Evolutionary conservation across 2,329 filamentous ascomycete genomes (phyloP).

Genomic region (Chaetomiaceae sp.): DNA sequence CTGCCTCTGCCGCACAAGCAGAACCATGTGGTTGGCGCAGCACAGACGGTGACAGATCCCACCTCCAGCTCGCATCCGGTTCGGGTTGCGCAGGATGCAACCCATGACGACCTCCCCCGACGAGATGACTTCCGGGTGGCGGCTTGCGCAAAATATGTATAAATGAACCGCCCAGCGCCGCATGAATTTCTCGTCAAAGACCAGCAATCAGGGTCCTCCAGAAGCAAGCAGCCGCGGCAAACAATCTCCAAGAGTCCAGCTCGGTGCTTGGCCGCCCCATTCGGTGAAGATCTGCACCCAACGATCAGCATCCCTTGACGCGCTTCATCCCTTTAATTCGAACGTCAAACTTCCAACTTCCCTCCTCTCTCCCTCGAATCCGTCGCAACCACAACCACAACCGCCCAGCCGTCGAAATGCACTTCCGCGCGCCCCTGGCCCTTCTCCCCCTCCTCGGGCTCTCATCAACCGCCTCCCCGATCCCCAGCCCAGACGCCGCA

Average conservation of each 20-base stretch:
- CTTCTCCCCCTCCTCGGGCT: conserved; percentile 8
- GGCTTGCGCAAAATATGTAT: not conserved
- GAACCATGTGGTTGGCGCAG: conserved; percentile 4
- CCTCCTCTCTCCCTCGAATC: not conserved
- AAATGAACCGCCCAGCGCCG: not conserved
- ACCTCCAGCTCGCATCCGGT: not conserved
- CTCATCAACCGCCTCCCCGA: not conserved
- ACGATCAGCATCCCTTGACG: conserved; percentile 5
- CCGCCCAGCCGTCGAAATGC: conserved; percentile 6
- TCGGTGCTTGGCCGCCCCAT: not conserved
- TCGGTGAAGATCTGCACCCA: conserved; percentile 8
- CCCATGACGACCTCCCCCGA: no score
- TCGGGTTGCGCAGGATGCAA: not conserved
- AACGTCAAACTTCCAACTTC: not conserved
- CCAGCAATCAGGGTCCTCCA: not conserved
- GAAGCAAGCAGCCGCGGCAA: not conserved
- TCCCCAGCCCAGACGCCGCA: not conserved
- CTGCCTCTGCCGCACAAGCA: not conserved
- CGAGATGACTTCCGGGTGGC: not conserved
- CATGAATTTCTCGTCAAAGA: not conserved
- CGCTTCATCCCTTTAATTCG: not conserved
- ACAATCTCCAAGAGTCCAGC: not conserved
- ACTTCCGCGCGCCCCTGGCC: conserved; percentile 2
- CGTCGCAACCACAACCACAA: not conserved
- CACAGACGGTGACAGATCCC: not conserved